A percentile compares a stretch with the other conserved stretches of the same genome.
phyloP scores from a whole-genome alignment of 106 monocot genomes.

The Xerophyta viscosa region DNA sequence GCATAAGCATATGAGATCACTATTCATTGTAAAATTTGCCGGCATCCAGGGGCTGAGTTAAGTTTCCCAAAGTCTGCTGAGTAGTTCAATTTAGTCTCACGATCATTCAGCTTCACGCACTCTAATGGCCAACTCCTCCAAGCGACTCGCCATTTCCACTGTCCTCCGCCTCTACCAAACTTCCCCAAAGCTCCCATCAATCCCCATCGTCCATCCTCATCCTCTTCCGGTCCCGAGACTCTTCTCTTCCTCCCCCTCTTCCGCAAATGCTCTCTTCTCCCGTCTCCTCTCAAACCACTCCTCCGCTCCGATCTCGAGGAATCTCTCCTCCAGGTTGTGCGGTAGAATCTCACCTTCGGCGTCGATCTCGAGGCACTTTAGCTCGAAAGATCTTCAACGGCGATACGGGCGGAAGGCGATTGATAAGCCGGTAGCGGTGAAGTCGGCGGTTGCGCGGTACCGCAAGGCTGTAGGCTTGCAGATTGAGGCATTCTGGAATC shows the following conservation, averaged over 20 bases:
- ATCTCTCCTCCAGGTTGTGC: not conserved
- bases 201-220: not conserved
- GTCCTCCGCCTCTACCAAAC: too few relatives aligned
- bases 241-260: not conserved
- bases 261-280: conserved; percentile 1
- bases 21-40: too few relatives aligned
- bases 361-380: not conserved
- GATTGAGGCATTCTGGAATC: conserved; percentile 92
- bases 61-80: too few relatives aligned
- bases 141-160: too few relatives aligned
- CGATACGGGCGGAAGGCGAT: conserved; percentile 22
- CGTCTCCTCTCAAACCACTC: not conserved
- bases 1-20: too few relatives aligned
- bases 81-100: too few relatives aligned
- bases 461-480: conserved; percentile 70
- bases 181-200: too few relatives aligned
- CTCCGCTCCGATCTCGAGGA: not conserved
- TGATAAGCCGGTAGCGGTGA: conserved; percentile 28
- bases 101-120: too few relatives aligned
- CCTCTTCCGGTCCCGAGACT: not conserved
- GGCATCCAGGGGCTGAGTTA: too few relatives aligned
- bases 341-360: too few relatives aligned
- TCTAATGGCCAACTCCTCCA: too few relatives aligned
- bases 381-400: conserved; percentile 7
- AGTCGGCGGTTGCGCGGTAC: conserved; percentile 37